A percentile compares a stretch with the other conserved stretches of the same genome.
Conservation (phyloP, 352 stramenopile genomes). For the Aphanomyces astaci region DNA sequence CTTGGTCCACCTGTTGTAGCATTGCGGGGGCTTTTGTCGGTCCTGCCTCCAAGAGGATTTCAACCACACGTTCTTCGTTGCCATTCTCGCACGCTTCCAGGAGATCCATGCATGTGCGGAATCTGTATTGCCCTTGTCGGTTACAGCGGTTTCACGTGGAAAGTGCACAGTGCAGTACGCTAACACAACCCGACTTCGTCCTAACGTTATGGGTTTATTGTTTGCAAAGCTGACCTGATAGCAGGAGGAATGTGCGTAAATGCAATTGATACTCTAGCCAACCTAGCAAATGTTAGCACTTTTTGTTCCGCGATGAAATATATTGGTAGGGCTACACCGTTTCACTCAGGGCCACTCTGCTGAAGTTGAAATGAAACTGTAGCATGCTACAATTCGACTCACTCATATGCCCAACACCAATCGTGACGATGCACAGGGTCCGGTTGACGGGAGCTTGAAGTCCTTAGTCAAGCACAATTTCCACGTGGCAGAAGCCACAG, state of each 20-base stretch:
- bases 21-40: conserved; percentile 24
- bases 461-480: background rate
- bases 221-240: no score
- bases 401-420: background rate
- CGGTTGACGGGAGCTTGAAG: background rate
- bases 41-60: conserved; percentile 48
- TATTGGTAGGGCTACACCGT: no score
- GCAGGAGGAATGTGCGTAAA: no score
- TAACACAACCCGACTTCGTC: no score
- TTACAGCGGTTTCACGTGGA: conserved; percentile 1
- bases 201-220: background rate
- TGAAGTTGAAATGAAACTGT: no score
- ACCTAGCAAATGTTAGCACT: no score
- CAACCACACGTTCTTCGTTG: conserved; percentile 74
- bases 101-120: conserved; percentile 59
- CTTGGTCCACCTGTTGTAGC: conserved; percentile 35
- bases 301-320: no score
- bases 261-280: no score
- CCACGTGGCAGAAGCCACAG: background rate
- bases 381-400: no score
- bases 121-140: background rate
- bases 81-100: conserved; percentile 75
- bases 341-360: no score
- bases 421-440: background rate
- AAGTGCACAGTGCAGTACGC: no score